Conservation (phyloP, 495 filamentous ascomycete genomes). For the Lophium mytilinum region DNA sequence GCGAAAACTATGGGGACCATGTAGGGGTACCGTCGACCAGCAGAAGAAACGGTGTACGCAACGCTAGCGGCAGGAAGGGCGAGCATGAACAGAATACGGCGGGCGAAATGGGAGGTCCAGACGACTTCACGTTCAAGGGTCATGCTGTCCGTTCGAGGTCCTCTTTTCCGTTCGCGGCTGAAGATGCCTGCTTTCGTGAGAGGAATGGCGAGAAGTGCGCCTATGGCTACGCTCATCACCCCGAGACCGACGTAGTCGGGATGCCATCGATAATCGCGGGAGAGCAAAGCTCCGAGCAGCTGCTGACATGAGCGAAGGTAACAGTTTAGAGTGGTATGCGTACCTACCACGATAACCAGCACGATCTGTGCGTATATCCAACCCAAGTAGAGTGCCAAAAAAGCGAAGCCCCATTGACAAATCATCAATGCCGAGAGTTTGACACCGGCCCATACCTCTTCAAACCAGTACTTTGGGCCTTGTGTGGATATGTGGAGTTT, state of each 20-base stretch:
- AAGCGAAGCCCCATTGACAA: conserved; percentile 57
- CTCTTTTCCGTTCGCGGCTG: conserved; percentile 48
- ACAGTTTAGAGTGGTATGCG: neutral
- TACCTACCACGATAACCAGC: conserved; percentile 52
- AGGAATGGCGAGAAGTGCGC: conserved; percentile 58
- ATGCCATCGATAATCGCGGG: conserved; percentile 51
- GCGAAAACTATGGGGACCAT: conserved; percentile 59
- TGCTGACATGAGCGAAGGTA: conserved; percentile 18
- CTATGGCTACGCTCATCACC: conserved; percentile 54
- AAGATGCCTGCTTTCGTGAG: conserved; percentile 63
- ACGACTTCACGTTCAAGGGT: conserved; percentile 50
- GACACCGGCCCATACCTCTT: conserved; percentile 66
- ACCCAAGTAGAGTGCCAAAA: conserved; percentile 63
- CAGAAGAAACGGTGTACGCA: conserved; percentile 55
- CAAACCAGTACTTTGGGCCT: conserved; percentile 63
- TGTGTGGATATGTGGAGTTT: conserved; percentile 62
- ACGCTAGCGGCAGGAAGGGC: conserved; percentile 56
- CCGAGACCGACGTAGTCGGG: conserved; percentile 56
- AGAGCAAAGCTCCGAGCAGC: conserved; percentile 60
- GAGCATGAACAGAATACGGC: conserved; percentile 56
- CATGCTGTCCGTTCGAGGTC: conserved; percentile 49
- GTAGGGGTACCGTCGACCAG: conserved; percentile 48
- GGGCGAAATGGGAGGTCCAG: conserved; percentile 61
- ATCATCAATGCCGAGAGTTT: conserved; percentile 58
- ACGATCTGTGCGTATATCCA: conserved; percentile 72